These are phyloP conservation scores for Phytophthora pini DNA, from an alignment of 352 stramenopile genomes.

Conservation along the genomic window DNA sequence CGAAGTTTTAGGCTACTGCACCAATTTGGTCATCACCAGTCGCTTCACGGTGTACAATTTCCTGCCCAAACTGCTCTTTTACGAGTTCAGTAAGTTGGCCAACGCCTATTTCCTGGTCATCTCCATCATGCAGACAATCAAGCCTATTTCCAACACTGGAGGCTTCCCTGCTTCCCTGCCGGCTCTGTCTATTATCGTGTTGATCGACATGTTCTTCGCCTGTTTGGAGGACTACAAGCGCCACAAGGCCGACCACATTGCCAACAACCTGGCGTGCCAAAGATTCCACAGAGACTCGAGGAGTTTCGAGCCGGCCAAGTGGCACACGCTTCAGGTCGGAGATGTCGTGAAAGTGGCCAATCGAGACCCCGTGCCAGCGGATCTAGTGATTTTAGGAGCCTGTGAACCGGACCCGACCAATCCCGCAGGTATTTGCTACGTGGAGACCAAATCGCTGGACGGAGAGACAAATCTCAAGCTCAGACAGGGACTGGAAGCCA, in stretches of 20 bases:
- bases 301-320: slow-evolving; percentile 74
- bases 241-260: slow-evolving; percentile 86
- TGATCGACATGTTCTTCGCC: slow-evolving; percentile 94
- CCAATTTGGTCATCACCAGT: slow-evolving; percentile 89
- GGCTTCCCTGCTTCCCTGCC: slow-evolving; percentile 90
- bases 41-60: slow-evolving; percentile 94
- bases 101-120: slow-evolving; percentile 96
- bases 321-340: slow-evolving; percentile 84
- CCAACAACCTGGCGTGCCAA: slow-evolving; percentile 80
- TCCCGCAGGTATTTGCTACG: slow-evolving; percentile 88
- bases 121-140: slow-evolving; percentile 92
- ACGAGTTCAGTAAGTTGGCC: slow-evolving; percentile 91
- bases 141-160: slow-evolving; percentile 92
- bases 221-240: slow-evolving; percentile 92
- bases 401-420: slow-evolving; percentile 75
- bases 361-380: slow-evolving; percentile 84
- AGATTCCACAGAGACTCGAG: slow-evolving; percentile 43
- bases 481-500: slow-evolving; percentile 77
- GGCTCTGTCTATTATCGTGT: slow-evolving; percentile 93
- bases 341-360: slow-evolving; percentile 92
- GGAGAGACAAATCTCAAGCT: slow-evolving; percentile 95
- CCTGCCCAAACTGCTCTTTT: slow-evolving; percentile 91
- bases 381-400: slow-evolving; percentile 87
- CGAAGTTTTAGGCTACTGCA: slow-evolving; percentile 61
- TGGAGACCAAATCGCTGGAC: slow-evolving; percentile 94